Percentiles rank a stretch among this genome's conserved stretches.
Evolutionary conservation across 2,329 filamentous ascomycete species (phyloP).

Genomic region (Cladorrhinum sp.): DNA sequence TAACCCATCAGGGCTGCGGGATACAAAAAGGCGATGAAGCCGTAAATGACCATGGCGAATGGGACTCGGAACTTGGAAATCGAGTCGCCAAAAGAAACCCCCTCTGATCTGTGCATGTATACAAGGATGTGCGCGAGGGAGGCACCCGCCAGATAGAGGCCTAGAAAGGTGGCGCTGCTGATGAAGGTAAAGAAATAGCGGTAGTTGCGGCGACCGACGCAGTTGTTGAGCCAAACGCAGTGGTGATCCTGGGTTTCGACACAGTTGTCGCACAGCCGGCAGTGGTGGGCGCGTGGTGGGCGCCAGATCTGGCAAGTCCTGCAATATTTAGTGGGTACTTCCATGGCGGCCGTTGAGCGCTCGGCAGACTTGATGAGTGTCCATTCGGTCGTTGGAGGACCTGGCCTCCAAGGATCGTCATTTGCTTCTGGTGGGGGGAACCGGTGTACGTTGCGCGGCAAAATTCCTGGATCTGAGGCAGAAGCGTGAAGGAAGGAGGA

Average conservation of each 20-base stretch:
- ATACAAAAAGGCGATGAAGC: slow-evolving; percentile 71
- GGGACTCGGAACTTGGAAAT: slow-evolving; percentile 72
- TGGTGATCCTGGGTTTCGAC: slow-evolving; percentile 97
- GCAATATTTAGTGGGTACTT: slow-evolving; percentile 97
- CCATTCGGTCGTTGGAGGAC: slow-evolving; percentile 90
- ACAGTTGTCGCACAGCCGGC: slow-evolving; percentile 94
- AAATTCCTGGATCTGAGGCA: slow-evolving; percentile 84
- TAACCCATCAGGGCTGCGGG: slow-evolving; percentile 81
- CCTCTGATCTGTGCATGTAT: slow-evolving; percentile 59
- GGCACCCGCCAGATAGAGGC: slow-evolving; percentile 71
- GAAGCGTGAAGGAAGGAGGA: slow-evolving; percentile 95
- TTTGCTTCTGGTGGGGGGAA: slow-evolving; percentile 74
- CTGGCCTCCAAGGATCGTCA: slow-evolving; percentile 77
- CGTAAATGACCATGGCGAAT: slow-evolving; percentile 87
- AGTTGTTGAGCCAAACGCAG: slow-evolving; percentile 99
- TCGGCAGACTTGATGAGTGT: slow-evolving; percentile 81
- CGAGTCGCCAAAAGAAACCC: slow-evolving; percentile 64
- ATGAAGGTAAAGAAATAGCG: slow-evolving; percentile 97
- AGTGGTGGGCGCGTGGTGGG: slow-evolving; percentile 92
- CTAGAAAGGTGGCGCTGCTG: slow-evolving; percentile 70
- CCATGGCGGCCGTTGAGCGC: slow-evolving; percentile 79
- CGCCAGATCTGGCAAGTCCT: slow-evolving; percentile 98
- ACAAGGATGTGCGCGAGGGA: slow-evolving; percentile 78
- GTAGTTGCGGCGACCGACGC: slow-evolving; percentile 94
- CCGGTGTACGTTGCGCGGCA: slow-evolving; percentile 86